Percentiles rank a stretch among this genome's conserved stretches.
Conservation (phyloP, 2,329 filamentous ascomycete genomes). For the Cyphellophora attinorum region DNA sequence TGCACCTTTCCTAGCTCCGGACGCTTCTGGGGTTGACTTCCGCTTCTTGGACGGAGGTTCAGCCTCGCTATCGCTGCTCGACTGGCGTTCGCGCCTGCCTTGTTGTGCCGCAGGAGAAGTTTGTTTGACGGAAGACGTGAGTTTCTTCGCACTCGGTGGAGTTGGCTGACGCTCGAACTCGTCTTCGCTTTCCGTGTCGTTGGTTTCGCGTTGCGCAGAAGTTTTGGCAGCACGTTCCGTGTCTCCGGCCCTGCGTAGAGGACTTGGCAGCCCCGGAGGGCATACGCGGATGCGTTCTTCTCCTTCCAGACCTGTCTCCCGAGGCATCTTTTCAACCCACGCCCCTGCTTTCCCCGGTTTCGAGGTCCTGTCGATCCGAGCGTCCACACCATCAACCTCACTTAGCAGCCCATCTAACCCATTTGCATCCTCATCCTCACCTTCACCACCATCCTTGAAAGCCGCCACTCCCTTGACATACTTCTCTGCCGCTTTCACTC, state of each 20-base stretch:
- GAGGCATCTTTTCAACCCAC: slow-evolving; percentile 6
- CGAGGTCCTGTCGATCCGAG: background rate
- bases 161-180: slow-evolving; percentile 18
- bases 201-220: background rate
- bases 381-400: background rate
- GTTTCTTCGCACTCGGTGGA: slow-evolving; percentile 6
- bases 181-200: slow-evolving; percentile 11
- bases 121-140: background rate
- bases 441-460: slow-evolving; percentile 43
- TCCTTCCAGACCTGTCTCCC: too few species aligned
- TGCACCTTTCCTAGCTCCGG: slow-evolving; percentile 5
- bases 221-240: background rate
- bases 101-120: too few species aligned
- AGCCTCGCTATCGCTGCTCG: background rate
- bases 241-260: too few species aligned
- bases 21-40: slow-evolving; percentile 13
- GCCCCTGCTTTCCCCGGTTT: slow-evolving; percentile 3
- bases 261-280: too few species aligned
- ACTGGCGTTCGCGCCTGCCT: slow-evolving; percentile 1
- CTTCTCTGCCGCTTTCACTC: slow-evolving; percentile 37
- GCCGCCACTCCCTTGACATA: slow-evolving; percentile 45
- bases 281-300: too few species aligned
- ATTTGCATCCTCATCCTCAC: slow-evolving; percentile 23
- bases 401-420: slow-evolving; percentile 1
- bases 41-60: slow-evolving; percentile 32